Base-by-base conservation (phyloP, 2,329 filamentous ascomycete species). In the Aspergillus transmontanensis region DNA sequence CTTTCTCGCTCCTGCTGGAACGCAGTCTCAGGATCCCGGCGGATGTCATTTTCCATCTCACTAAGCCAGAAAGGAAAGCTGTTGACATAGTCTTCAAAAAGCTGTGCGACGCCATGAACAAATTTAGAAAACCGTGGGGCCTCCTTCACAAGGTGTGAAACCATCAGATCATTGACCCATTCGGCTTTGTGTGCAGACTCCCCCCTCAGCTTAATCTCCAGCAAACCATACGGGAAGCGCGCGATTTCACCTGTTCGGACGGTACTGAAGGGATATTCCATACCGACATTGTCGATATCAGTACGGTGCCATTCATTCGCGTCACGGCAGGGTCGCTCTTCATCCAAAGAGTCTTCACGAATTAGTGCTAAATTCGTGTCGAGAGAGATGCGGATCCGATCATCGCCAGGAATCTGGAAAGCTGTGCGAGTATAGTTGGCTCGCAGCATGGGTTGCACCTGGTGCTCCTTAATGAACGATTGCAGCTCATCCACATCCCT, bases 41-140 rank as follows among this genome's bases (percentile, higher is more conserved):
- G 90, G 74, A 99, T 99, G 75, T 99, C 95, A 36, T 87, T 92
- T 75, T 97, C 94, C 50, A 98, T 85, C 66, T 96, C 91, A 71
- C 90, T 90, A 39, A 98, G 86, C 95, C 95, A 99, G 82, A 98
- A 97, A 16, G 95, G 95, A 73, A 98, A 89, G 66, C 88, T 94
- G 80, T 98, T 98, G 77, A 99, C 94, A 73, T 97, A 88, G 78
- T 99, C 93, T 72, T 98, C 95, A 70, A 98, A 98, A 2, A 99
- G 84, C 45, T 90, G 89, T 9, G 94, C 94, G 5, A 96, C 89
- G 65, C 95, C 95, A 72, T 99, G 94, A 2, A 96, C 91, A 71
- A 98, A 99, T 78, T 99, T 99, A 72, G 93, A 97, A 81, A 99
- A 99, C 57, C 91, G 88, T 1, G 94, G 92, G 0, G 91, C 89